phyloP scores from a whole-genome alignment of 768 basidiomycete genomes.

The Boletus tomentosulus region DNA sequence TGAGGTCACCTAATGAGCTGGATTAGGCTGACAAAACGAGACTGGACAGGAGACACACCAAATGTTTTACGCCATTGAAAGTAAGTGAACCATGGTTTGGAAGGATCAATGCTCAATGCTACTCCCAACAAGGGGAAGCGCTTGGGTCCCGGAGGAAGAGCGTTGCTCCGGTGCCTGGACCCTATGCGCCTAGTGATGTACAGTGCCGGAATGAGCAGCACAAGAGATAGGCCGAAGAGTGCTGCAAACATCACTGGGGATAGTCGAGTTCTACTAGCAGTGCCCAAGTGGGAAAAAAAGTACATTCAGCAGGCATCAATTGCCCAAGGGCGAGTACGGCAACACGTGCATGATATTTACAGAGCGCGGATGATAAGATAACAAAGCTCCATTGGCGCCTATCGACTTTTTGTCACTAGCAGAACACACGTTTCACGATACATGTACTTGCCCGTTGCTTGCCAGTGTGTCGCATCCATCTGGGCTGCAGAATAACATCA shows the following conservation, averaged over 20 bases:
- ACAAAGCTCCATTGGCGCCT: no score
- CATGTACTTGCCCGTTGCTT: no score
- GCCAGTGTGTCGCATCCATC: no score
- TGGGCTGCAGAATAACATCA: no score
- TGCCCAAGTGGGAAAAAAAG: no score
- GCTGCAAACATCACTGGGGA: conserved; percentile 1
- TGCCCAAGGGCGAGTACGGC: no score
- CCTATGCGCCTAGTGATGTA: conserved; percentile 8
- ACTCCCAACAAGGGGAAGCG: conserved; percentile 36
- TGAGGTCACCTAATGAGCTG: conserved; percentile 16
- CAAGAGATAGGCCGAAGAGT: conserved; percentile 1
- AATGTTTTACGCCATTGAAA: conserved; percentile 28
- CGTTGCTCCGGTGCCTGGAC: neutral
- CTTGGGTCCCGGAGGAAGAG: conserved; percentile 47
- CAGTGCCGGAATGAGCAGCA: conserved; percentile 9
- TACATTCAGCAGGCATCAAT: no score
- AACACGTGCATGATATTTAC: no score
- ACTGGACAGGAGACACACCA: conserved; percentile 8
- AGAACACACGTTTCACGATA: no score
- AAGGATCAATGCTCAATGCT: conserved; percentile 22
- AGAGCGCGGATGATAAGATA: no score
- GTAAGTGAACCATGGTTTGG: conserved; percentile 33
- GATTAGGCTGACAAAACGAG: neutral
- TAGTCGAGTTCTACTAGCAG: neutral
- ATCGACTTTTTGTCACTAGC: no score